phyloP scores from a whole-genome alignment of 768 basidiomycete genomes.

The Suillus tomentosus region DNA sequence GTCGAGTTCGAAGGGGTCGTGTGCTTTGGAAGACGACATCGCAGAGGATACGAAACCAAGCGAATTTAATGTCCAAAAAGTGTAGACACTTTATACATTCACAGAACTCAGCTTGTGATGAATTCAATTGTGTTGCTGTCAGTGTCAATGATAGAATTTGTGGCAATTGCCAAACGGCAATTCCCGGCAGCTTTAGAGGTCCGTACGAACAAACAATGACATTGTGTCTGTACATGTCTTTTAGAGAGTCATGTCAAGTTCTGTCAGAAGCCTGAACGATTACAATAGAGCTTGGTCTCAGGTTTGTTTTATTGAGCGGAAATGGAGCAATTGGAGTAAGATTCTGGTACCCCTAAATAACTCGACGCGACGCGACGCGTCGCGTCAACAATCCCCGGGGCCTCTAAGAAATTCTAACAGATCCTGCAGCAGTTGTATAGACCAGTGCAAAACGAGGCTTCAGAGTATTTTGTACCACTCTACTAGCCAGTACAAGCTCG shows the following conservation, averaged over 20 bases:
- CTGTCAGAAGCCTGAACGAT: background rate
- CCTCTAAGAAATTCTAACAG: background rate
- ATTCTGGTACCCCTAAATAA: background rate
- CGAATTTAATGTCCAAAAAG: background rate
- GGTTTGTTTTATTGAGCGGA: background rate
- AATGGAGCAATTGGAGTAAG: background rate
- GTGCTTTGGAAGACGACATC: conserved; percentile 11
- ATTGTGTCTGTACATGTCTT: background rate
- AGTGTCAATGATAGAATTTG: background rate
- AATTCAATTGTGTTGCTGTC: background rate
- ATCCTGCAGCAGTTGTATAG: background rate
- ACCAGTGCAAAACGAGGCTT: background rate
- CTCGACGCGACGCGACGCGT: background rate
- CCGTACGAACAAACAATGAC: background rate
- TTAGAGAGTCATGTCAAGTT: background rate
- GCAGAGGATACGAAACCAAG: too few relatives aligned
- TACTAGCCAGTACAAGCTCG: background rate
- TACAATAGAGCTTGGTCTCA: conserved; percentile 1
- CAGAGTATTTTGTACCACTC: background rate
- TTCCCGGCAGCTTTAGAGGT: background rate
- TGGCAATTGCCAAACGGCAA: conserved; percentile 1
- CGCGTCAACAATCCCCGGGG: background rate
- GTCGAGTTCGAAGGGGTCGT: conserved; percentile 25
- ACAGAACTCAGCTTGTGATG: background rate
- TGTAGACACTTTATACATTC: background rate